Evolutionary conservation across 371 early-diverging fungal genomes (phyloP).

Genomic region (Mucor lusitanicus): DNA sequence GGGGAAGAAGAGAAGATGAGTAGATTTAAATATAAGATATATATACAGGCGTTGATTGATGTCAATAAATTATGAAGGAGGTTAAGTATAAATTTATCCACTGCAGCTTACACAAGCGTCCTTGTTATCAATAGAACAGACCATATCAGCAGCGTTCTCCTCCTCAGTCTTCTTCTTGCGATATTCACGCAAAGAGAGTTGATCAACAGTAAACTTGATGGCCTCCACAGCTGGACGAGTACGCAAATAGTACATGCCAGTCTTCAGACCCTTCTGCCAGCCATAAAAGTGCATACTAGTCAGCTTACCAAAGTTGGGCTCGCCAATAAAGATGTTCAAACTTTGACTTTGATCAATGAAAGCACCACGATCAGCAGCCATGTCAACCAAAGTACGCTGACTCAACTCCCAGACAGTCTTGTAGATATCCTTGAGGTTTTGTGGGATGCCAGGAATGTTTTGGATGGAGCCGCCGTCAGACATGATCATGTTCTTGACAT

Average conservation of each 20-base stretch:
- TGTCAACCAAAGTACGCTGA: conserved; percentile 80
- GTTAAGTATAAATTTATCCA: conserved; percentile 53
- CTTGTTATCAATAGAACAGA: conserved; percentile 88
- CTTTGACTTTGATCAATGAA: conserved; percentile 98
- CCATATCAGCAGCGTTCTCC: conserved; percentile 56
- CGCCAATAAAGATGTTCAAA: conserved; percentile 95
- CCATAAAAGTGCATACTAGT: conserved; percentile 99
- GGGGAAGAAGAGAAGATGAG: not conserved
- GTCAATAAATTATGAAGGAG: not conserved
- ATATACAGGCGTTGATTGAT: not conserved
- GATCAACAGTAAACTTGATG: conserved; percentile 77
- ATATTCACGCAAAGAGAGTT: conserved; percentile 42
- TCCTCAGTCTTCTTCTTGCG: conserved; percentile 29
- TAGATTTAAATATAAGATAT: conserved; percentile 4
- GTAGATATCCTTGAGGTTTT: conserved; percentile 90
- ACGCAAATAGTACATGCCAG: conserved; percentile 99
- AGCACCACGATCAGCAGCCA: conserved; percentile 92
- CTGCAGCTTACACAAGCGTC: conserved; percentile 93
- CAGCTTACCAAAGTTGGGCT: conserved; percentile 91
- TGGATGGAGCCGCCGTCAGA: conserved; percentile 95
- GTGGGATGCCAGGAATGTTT: conserved; percentile 78
- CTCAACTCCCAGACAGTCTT: conserved; percentile 99
- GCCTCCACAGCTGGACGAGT: conserved; percentile 97
- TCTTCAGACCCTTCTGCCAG: conserved; percentile 98
- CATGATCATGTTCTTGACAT: conserved; percentile 96